These are phyloP conservation scores for Pleurotus salmoneostramineus DNA, from an alignment of 768 basidiomycete species.

Conservation along the genomic window DNA sequence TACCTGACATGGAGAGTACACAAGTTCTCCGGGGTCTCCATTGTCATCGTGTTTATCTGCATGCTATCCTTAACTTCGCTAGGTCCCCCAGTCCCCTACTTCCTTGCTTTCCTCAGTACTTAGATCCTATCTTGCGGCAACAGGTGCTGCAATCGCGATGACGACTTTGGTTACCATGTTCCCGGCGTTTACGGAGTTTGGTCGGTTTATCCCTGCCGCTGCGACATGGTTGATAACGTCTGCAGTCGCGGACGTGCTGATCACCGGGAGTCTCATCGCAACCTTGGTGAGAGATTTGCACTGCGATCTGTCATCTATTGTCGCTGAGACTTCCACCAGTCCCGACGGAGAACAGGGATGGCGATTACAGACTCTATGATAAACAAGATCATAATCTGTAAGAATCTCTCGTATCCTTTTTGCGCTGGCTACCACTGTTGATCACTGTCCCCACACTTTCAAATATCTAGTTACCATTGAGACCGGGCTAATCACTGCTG, in stretches of 20 bases:
- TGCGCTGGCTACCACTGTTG: too few species aligned
- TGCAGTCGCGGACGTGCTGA: background rate
- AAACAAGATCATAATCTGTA: background rate
- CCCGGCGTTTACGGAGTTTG: background rate
- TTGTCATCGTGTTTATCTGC: background rate
- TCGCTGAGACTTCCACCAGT: background rate
- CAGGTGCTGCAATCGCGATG: slow-evolving; percentile 1
- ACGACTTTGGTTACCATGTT: background rate
- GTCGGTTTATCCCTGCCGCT: background rate
- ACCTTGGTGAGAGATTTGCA: background rate
- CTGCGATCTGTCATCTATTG: too few species aligned
- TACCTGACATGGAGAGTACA: background rate
- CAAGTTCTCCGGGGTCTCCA: background rate
- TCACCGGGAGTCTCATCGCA: background rate
- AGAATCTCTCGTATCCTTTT: background rate
- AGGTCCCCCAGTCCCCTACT: too few species aligned
- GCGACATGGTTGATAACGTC: background rate
- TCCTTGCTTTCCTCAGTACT: background rate
- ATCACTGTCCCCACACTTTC: background rate
- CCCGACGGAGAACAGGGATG: background rate
- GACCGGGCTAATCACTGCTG: background rate
- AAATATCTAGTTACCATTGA: background rate
- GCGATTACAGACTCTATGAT: background rate
- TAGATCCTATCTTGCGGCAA: background rate
- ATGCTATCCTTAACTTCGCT: background rate